Percentiles rank a stretch among this genome's conserved stretches.
Conservation (phyloP, 208 protist genomes). For the Trypanosoma rangeli region DNA sequence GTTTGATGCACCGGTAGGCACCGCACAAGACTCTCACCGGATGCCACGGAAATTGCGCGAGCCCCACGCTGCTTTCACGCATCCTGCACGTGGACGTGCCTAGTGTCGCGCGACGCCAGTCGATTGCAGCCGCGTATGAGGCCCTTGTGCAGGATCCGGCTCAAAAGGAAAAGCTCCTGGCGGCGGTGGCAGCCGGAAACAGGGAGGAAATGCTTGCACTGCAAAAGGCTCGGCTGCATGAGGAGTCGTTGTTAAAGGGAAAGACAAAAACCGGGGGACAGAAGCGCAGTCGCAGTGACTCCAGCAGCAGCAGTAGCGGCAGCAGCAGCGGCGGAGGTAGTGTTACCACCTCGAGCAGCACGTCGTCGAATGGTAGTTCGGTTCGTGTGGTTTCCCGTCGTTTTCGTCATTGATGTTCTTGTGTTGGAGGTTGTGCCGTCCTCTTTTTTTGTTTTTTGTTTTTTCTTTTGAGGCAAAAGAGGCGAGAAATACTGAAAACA, state of each 20-base stretch:
- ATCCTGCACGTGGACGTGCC: constrained; percentile 76
- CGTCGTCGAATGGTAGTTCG: constrained; percentile 27
- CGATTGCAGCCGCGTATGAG: constrained; percentile 49
- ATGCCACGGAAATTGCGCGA: constrained; percentile 39
- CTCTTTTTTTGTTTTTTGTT: constrained; percentile 13
- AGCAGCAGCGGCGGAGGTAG: constrained; percentile 7
- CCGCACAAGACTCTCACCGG: constrained; percentile 37
- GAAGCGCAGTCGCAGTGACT: neutral
- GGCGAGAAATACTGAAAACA: neutral
- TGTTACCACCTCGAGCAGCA: neutral
- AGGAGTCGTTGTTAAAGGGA: neutral
- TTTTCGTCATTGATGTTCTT: neutral
- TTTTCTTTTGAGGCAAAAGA: neutral
- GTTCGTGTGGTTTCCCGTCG: neutral
- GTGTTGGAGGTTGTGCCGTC: neutral
- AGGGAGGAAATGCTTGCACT: constrained; percentile 45
- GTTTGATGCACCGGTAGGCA: constrained; percentile 15
- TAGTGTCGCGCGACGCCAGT: constrained; percentile 51
- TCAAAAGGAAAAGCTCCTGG: constrained; percentile 36
- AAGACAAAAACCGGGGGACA: neutral
- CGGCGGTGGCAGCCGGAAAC: constrained; percentile 34
- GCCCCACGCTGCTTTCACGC: constrained; percentile 82
- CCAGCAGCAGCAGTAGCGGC: constrained; percentile 6
- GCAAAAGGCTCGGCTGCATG: constrained; percentile 24
- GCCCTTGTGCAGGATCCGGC: constrained; percentile 23